A percentile compares a stretch with the other conserved stretches of the same genome.
Conservation (phyloP, 1,284 basidiomycete species). For the Cryptococcus jaspeensis region DNA sequence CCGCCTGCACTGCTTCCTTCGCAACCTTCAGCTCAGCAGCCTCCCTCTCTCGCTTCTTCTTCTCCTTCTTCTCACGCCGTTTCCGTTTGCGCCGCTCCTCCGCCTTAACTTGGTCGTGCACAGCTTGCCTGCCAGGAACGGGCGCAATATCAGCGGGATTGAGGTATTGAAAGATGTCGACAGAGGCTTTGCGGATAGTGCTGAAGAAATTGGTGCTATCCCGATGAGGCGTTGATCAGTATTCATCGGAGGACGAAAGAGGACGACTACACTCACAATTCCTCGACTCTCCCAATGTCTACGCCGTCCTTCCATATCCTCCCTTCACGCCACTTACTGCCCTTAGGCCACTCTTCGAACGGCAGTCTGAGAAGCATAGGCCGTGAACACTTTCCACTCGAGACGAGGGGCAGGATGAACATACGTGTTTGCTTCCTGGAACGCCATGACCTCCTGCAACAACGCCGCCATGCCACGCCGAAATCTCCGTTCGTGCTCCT, state of each 20-base stretch:
- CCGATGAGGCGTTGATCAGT: background rate
- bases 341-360: slow-evolving; percentile 4
- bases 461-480: slow-evolving; percentile 20
- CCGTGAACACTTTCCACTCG: background rate
- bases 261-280: slow-evolving; percentile 10
- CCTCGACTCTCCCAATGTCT: background rate
- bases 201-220: slow-evolving; percentile 20
- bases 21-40: background rate
- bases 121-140: slow-evolving; percentile 16
- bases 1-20: too few species aligned
- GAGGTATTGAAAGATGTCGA: slow-evolving; percentile 16
- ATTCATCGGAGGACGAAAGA: background rate
- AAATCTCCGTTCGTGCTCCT: slow-evolving; percentile 34
- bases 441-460: slow-evolving; percentile 20
- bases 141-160: slow-evolving; percentile 1
- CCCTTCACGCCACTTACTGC: slow-evolving; percentile 5
- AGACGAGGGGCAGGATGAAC: background rate
- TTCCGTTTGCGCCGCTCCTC: slow-evolving; percentile 9
- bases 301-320: slow-evolving; percentile 7
- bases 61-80: background rate
- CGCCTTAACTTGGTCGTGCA: slow-evolving; percentile 6
- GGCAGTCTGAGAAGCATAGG: slow-evolving; percentile 1
- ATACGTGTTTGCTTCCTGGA: slow-evolving; percentile 22
- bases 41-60: slow-evolving; percentile 11
- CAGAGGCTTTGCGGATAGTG: slow-evolving; percentile 20